Conservation (phyloP, 2,329 filamentous ascomycete species). For the Periglandula ipomoeae region DNA sequence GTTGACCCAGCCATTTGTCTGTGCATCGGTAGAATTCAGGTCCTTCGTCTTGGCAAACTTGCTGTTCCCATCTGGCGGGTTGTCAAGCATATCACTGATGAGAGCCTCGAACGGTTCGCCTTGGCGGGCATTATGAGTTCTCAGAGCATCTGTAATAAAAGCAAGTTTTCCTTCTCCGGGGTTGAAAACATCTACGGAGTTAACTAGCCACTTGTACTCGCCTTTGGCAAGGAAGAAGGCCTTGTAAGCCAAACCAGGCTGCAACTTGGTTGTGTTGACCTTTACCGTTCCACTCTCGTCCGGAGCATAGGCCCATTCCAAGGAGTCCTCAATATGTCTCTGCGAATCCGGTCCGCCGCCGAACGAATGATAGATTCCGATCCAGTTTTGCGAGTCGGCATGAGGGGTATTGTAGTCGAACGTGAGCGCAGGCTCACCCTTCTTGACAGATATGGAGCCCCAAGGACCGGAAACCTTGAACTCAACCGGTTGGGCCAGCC, state of each 20-base stretch:
- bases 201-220: slow-evolving; percentile 27
- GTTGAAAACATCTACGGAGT: slow-evolving; percentile 22
- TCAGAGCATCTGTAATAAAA: slow-evolving; percentile 22
- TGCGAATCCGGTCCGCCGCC: slow-evolving; percentile 26
- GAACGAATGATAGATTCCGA: slow-evolving; percentile 25
- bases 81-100: slow-evolving; percentile 24
- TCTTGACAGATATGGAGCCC: slow-evolving; percentile 8
- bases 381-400: slow-evolving; percentile 25
- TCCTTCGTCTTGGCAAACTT: slow-evolving; percentile 18
- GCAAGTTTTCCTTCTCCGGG: slow-evolving; percentile 13
- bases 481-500: slow-evolving; percentile 22
- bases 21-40: slow-evolving; percentile 9
- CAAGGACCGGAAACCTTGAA: slow-evolving; percentile 15
- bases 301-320: slow-evolving; percentile 26
- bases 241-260: slow-evolving; percentile 21
- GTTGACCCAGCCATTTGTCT: slow-evolving; percentile 19
- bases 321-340: slow-evolving; percentile 17
- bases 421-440: slow-evolving; percentile 17
- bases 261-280: slow-evolving; percentile 16
- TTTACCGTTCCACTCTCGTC: slow-evolving; percentile 17
- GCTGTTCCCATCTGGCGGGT: slow-evolving; percentile 14
- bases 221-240: slow-evolving; percentile 27
- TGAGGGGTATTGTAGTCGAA: slow-evolving; percentile 25
- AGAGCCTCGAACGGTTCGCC: slow-evolving; percentile 23
- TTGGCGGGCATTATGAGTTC: slow-evolving; percentile 26